Evolutionary conservation across 1,284 basidiomycete species (phyloP).

Genomic region (Trichosporon asahii): DNA sequence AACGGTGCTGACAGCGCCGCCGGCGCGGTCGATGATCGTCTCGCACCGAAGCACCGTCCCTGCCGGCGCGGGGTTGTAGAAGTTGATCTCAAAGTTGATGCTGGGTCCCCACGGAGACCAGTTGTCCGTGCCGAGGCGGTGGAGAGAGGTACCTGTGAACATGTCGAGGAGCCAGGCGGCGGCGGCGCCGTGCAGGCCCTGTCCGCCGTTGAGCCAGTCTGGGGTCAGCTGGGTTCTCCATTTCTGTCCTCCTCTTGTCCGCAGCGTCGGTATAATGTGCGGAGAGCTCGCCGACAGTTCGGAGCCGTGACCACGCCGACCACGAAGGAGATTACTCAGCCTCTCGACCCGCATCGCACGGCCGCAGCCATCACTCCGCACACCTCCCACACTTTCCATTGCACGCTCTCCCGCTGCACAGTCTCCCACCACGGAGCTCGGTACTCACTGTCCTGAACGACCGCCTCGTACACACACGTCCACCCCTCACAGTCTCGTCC

Average conservation of each 20-base stretch:
- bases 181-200: constrained; percentile 39
- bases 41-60: constrained; percentile 9
- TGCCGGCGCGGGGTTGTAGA: constrained; percentile 26
- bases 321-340: too few relatives aligned
- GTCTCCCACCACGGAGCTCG: too few relatives aligned
- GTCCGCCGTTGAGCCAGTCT: constrained; percentile 38
- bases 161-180: constrained; percentile 39
- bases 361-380: too few relatives aligned
- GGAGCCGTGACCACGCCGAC: too few relatives aligned
- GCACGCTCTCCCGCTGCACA: too few relatives aligned
- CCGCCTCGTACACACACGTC: constrained; percentile 14
- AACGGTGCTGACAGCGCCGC: constrained; percentile 6
- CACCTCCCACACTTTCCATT: too few relatives aligned
- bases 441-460: constrained; percentile 13
- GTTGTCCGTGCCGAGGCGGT: constrained; percentile 23
- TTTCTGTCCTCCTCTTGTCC: background rate
- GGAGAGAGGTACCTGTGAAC: constrained; percentile 17
- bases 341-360: too few relatives aligned
- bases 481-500: constrained; percentile 18
- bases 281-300: too few relatives aligned
- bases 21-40: constrained; percentile 15
- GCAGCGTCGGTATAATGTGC: too few relatives aligned
- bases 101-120: constrained; percentile 36
- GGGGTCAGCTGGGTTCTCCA: background rate
- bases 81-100: constrained; percentile 37